Base-by-base conservation (phyloP, 2,329 filamentous ascomycete genomes). In the Aspergillus sclerotialis region DNA sequence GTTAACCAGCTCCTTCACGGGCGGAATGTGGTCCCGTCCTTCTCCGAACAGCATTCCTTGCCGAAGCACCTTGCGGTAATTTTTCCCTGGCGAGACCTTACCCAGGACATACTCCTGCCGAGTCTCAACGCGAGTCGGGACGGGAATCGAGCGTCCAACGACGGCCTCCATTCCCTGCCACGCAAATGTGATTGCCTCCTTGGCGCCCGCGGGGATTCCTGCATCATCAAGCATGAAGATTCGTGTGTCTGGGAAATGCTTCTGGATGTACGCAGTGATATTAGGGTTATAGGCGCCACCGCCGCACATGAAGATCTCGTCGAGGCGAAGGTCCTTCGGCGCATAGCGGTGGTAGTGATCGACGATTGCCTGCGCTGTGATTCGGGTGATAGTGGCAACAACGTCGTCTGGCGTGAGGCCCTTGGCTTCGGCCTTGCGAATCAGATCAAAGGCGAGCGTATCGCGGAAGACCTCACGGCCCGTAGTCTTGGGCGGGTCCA, bases 231-330 rank as follows among this genome's bases (percentile, higher is more conserved):
- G 59, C 64, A 74, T 72, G 34, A 67, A 56, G 28, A 79, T 72
- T 24, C 58, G 63, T 2, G 67, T 67, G 24, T 63, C 57, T 10
- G 67, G 73, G 44, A 67, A 73, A 39, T 63, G 55, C 35, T 52
- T 46, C 49, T 73, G 68, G 41, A 80, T 68, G 48, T 68, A 74
- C 5, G 64, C 49, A 3, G 63, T 63, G 43, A 79, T 78, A 43
- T 76, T 78, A 2, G 71, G 69, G 45, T 79, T 78, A 39, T 68
- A 65, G 0, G 74, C 73, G 12, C 73, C 73, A 4, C 72, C 73
- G 8, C 76, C 75, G 49, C 74, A 78, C 67, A 80, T 73, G 60
- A 73, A 79, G 24, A 80, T 65, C 55, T 80, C 75, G 4, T 61
- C 66, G 35, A 76, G 63, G 32, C 64, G 55, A 14, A 65, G 50